Percentiles rank a stretch among this genome's conserved stretches.
Conservation (phyloP, 768 basidiomycete species). For the Melanogaster broomeanus region DNA sequence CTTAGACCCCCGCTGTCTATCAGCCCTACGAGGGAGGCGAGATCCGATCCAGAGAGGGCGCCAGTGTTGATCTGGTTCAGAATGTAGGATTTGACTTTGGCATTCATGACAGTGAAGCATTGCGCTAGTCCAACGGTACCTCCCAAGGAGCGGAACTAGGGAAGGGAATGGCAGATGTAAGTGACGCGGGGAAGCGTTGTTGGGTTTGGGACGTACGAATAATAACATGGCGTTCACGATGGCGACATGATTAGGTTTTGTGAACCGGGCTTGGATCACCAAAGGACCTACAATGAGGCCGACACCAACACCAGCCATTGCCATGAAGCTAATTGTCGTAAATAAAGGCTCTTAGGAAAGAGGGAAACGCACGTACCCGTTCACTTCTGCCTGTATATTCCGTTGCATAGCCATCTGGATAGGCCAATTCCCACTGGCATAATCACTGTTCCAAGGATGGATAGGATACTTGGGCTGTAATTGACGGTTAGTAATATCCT, state of each 20-base stretch:
- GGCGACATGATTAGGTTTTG: slow-evolving; percentile 43
- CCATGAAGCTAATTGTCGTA: slow-evolving; percentile 45
- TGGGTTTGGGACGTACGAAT: too few species aligned
- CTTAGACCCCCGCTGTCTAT: slow-evolving; percentile 26
- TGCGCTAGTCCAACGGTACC: slow-evolving; percentile 57
- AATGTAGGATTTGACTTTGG: slow-evolving; percentile 41
- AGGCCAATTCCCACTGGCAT: slow-evolving; percentile 43
- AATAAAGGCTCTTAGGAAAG: too few species aligned
- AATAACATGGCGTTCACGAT: slow-evolving; percentile 43
- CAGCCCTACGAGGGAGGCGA: slow-evolving; percentile 25
- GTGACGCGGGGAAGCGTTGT: not conserved
- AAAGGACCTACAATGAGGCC: slow-evolving; percentile 43
- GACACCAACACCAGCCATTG: slow-evolving; percentile 44
- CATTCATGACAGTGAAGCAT: slow-evolving; percentile 48
- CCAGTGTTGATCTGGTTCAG: too few species aligned
- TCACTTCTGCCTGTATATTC: slow-evolving; percentile 35
- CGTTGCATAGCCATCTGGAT: too few species aligned
- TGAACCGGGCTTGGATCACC: slow-evolving; percentile 47
- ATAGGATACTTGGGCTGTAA: slow-evolving; percentile 45
- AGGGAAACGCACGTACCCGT: slow-evolving; percentile 32
- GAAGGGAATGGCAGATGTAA: not conserved
- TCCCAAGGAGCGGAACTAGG: slow-evolving; percentile 49
- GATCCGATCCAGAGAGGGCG: slow-evolving; percentile 30
- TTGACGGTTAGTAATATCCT: not conserved
- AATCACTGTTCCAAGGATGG: slow-evolving; percentile 37